These are phyloP conservation scores for Ganoderma resinaceum DNA, from an alignment of 1,284 basidiomycete genomes.

Conservation along the genomic window DNA sequence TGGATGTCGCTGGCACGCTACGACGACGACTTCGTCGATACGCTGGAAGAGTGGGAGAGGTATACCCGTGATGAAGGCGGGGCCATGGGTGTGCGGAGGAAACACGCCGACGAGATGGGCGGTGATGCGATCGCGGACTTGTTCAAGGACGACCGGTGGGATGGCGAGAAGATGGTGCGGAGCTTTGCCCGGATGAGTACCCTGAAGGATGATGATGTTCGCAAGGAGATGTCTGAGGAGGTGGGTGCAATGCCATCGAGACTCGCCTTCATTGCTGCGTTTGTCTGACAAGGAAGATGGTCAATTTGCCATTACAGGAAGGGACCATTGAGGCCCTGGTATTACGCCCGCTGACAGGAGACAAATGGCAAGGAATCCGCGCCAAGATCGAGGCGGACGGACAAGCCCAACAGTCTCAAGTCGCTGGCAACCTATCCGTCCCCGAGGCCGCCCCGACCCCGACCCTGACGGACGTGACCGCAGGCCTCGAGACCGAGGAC, in stretches of 20 bases:
- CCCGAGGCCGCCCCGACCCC: neutral
- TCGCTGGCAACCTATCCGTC: neutral
- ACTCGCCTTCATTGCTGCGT: neutral
- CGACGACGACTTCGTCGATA: constrained; percentile 69
- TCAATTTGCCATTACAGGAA: constrained; percentile 37
- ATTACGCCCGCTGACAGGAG: constrained; percentile 52
- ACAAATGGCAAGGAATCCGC: constrained; percentile 51
- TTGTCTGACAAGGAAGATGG: neutral
- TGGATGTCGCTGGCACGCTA: constrained; percentile 85
- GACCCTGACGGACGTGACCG: constrained; percentile 21
- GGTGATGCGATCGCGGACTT: constrained; percentile 48
- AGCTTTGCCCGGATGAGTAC: constrained; percentile 71
- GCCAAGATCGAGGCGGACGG: constrained; percentile 41
- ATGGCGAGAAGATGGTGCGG: constrained; percentile 77
- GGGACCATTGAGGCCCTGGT: constrained; percentile 51
- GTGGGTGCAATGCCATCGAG: constrained; percentile 26
- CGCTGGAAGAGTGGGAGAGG: constrained; percentile 66
- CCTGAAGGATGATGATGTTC: constrained; percentile 41
- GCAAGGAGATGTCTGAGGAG: constrained; percentile 42
- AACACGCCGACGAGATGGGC: constrained; percentile 45
- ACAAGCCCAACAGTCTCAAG: constrained; percentile 11
- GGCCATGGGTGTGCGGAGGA: constrained; percentile 46
- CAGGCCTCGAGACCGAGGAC: constrained; percentile 46
- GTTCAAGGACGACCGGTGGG: constrained; percentile 68
- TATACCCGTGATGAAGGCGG: constrained; percentile 53